A percentile compares a stretch with the other conserved stretches of the same genome.
Evolutionary conservation across 2,329 filamentous ascomycete genomes (phyloP).

Genomic region (Xylariaceae sp.): DNA sequence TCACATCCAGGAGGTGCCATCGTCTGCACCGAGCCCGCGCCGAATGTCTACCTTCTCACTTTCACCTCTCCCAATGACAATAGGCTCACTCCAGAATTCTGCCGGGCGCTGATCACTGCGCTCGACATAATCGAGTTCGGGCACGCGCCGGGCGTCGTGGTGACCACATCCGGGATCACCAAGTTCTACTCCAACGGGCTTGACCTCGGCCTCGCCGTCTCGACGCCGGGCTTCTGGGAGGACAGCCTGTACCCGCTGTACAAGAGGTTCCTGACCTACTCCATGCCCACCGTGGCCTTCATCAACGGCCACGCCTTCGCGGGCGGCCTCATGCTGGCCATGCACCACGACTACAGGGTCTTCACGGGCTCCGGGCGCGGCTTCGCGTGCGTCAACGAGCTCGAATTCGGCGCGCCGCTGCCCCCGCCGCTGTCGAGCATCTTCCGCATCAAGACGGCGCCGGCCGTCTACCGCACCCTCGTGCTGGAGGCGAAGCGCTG

Average conservation of each 20-base stretch:
- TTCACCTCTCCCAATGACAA: constrained; percentile 71
- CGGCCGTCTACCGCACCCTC: constrained; percentile 54
- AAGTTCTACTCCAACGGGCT: constrained; percentile 84
- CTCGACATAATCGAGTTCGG: constrained; percentile 70
- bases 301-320: constrained; percentile 79
- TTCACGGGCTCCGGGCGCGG: constrained; percentile 53
- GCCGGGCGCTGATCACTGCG: constrained; percentile 60
- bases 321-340: constrained; percentile 73
- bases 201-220: constrained; percentile 63
- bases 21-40: constrained; percentile 54
- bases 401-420: constrained; percentile 73
- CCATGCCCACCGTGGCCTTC: constrained; percentile 77
- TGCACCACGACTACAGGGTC: constrained; percentile 79
- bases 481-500: constrained; percentile 71
- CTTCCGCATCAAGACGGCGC: constrained; percentile 63
- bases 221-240: constrained; percentile 56
- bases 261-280: constrained; percentile 61
- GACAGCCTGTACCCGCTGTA: constrained; percentile 59
- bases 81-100: constrained; percentile 64
- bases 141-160: constrained; percentile 64
- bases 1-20: constrained; percentile 52
- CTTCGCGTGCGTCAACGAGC: constrained; percentile 76
- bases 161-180: constrained; percentile 67
- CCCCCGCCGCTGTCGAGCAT: constrained; percentile 67
- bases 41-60: constrained; percentile 65